A percentile compares a stretch with the other conserved stretches of the same genome.
Evolutionary conservation across 2,329 filamentous ascomycete genomes (phyloP).

Genomic region (Byssothecium circinans): DNA sequence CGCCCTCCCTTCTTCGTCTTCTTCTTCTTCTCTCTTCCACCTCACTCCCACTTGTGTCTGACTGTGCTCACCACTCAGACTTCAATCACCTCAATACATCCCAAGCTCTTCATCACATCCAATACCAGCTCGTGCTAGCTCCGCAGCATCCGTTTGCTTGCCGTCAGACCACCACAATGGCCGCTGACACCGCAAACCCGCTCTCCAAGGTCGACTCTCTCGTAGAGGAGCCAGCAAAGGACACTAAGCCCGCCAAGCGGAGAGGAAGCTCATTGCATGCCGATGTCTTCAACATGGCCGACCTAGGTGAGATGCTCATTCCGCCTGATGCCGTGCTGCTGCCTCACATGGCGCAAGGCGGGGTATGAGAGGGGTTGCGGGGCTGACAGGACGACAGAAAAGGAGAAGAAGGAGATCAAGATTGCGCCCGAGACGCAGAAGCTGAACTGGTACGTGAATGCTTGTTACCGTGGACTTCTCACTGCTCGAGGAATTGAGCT

Average conservation of each 20-base stretch:
- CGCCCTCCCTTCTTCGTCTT: constrained; percentile 23
- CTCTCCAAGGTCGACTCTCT: constrained; percentile 91
- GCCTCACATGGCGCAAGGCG: constrained; percentile 10
- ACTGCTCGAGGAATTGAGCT: not conserved
- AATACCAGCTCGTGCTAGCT: not conserved
- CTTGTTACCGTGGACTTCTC: not conserved
- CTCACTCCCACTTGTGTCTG: not conserved
- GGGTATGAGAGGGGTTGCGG: constrained; percentile 29
- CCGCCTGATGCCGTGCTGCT: not conserved
- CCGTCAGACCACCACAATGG: constrained; percentile 48
- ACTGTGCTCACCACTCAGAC: not conserved
- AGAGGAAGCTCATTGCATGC: constrained; percentile 72
- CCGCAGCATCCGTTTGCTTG: not conserved
- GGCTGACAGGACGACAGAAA: constrained; percentile 60
- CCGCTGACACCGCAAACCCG: constrained; percentile 54
- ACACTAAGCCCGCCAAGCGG: constrained; percentile 67
- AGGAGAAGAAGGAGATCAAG: constrained; percentile 69
- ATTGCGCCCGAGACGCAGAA: constrained; percentile 83
- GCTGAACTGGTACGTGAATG: constrained; percentile 74
- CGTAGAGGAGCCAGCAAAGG: constrained; percentile 69
- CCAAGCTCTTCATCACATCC: not conserved
- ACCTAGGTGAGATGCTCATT: constrained; percentile 68
- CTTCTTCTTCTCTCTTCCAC: constrained; percentile 8
- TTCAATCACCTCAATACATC: not conserved
- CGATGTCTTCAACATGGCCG: constrained; percentile 79